Base-by-base conservation (phyloP, 2,329 filamentous ascomycete genomes). In the Epichloe sylvatica region DNA sequence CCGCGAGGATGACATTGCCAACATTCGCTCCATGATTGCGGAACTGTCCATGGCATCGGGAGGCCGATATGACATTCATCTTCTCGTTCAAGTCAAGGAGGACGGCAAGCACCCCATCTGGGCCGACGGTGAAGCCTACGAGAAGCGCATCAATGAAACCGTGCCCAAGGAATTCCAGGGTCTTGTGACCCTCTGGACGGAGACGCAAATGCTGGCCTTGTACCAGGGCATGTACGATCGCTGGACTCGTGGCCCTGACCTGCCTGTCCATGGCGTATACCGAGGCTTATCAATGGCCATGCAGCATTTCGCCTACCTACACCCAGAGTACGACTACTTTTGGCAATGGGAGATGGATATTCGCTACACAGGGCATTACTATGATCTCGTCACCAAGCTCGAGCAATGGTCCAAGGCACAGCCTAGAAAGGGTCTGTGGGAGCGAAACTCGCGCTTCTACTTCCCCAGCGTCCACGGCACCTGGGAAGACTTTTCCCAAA, bases 291-390 rank as follows among this genome's bases (percentile, higher is more conserved):
- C 89, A 59, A 94, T 97, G 87, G 88, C 90, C 0, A 82, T 97
- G 71, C 90, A 96, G 61, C 86, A 91, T 65, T 97, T 97, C 63
- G 86, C 90, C 5, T 81, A 90, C 60, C 77, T 80, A 59, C 89
- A 95, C 65, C 85, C 86, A 1, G 89, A 94, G 64, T 95, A 90
- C 61, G 87, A 94, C 45, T 86, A 81, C 67, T 88, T 89, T 66
- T 95, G 89, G 89, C 86, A 94, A 56, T 94, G 89, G 86, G 89
- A 95, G 65, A 91, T 94, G 83, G 89, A 95, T 60, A 80, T 90
- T 42, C 82, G 88, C 33, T 94, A 94, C 64, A 92, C 85, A 0
- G 88, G 89, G 36, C 88, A 95, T 66, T 91, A 86, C 70, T 89
- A 84, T 56, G 79, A 86, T 53, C 66, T 87, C 19, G 77, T 91